Evolutionary conservation across 108 stramenopile genomes (phyloP).

Genomic region (Discostella pseudostelligera): DNA sequence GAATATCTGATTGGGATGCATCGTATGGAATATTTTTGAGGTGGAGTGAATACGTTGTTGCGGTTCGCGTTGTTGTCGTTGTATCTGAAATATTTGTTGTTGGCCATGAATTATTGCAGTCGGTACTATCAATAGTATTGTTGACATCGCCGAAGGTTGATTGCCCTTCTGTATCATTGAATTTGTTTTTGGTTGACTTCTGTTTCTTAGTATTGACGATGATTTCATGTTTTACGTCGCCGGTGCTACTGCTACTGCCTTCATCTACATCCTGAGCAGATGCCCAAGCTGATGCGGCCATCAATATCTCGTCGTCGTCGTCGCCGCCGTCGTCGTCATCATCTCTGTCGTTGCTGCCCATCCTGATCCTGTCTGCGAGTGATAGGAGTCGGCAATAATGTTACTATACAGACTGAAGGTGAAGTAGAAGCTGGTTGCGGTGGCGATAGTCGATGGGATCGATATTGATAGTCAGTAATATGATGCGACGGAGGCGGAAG

Average conservation of each 20-base stretch:
- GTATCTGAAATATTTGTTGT: slow-evolving; percentile 21
- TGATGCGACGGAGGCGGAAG: too few relatives aligned
- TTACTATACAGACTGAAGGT: not conserved
- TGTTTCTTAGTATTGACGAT: not conserved
- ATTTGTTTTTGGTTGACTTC: slow-evolving; percentile 14
- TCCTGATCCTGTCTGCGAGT: not conserved
- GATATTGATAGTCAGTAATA: too few relatives aligned
- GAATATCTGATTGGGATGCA: slow-evolving; percentile 59
- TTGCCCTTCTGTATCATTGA: not conserved
- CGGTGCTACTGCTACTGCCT: not conserved
- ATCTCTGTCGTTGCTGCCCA: not conserved
- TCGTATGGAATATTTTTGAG: slow-evolving; percentile 76
- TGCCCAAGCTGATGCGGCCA: slow-evolving; percentile 31
- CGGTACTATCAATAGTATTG: too few relatives aligned
- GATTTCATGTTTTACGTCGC: not conserved
- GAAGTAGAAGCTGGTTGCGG: too few relatives aligned
- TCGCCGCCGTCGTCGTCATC: slow-evolving; percentile 8
- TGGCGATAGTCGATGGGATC: too few relatives aligned
- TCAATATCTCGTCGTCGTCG: slow-evolving; percentile 27
- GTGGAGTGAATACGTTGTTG: slow-evolving; percentile 73
- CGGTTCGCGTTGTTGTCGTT: too few relatives aligned
- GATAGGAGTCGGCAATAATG: not conserved
- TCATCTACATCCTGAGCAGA: slow-evolving; percentile 16
- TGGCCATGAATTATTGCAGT: not conserved
- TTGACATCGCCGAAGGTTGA: not conserved